These are phyloP conservation scores for Hypericum androsaemum DNA, from an alignment of 345 rosid species.

Conservation along the genomic window DNA sequence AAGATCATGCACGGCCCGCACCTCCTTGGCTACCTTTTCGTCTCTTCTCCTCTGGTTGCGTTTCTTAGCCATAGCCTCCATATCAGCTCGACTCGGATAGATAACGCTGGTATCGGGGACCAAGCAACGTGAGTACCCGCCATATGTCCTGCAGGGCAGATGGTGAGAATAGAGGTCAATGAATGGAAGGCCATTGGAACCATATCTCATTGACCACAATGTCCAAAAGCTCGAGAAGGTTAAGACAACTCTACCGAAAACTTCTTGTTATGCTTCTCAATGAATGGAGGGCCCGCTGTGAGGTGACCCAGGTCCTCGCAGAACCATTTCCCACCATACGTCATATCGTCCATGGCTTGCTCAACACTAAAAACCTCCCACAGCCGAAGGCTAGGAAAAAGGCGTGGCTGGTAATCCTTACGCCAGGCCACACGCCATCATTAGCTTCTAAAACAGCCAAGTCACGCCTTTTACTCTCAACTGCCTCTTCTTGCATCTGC, in stretches of 20 bases:
- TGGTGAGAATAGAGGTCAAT: too few species aligned
- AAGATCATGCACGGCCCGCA: constrained; percentile 14
- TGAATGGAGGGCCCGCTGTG: constrained; percentile 76
- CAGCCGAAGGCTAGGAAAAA: constrained; percentile 90
- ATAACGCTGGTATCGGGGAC: constrained; percentile 25
- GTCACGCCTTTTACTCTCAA: constrained; percentile 73
- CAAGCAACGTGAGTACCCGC: constrained; percentile 33
- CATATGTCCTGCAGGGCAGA: constrained; percentile 32
- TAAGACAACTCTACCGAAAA: constrained; percentile 29
- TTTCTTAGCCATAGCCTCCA: constrained; percentile 21
- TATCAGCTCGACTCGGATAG: constrained; percentile 32
- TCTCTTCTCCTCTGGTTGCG: constrained; percentile 34
- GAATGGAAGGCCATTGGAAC: neutral
- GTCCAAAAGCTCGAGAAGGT: neutral
- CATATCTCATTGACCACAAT: neutral
- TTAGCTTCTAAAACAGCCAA: constrained; percentile 79
- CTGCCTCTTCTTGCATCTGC: constrained; percentile 77
- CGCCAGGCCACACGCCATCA: constrained; percentile 87
- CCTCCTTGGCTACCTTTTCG: constrained; percentile 24
- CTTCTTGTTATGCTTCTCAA: constrained; percentile 54
- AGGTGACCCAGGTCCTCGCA: constrained; percentile 74
- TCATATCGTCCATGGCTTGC: constrained; percentile 91
- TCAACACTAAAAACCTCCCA: constrained; percentile 91
- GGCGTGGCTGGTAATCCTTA: constrained; percentile 73
- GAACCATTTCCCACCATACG: constrained; percentile 78